These are phyloP conservation scores for Exophiala sp. DNA, from an alignment of 2,329 filamentous ascomycete genomes.

Conservation along the genomic window DNA sequence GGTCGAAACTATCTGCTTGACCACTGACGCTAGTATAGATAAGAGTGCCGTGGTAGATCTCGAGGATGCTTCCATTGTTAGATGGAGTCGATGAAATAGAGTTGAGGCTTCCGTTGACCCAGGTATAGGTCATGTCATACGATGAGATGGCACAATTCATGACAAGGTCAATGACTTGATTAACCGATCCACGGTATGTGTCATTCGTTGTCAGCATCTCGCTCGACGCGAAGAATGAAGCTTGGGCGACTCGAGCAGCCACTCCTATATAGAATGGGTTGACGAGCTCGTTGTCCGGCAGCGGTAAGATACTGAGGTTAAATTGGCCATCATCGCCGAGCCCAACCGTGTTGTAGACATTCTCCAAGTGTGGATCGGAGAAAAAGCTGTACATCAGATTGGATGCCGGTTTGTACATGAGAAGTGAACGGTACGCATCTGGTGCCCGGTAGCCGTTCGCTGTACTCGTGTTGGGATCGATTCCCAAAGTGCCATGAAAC, in stretches of 20 bases:
- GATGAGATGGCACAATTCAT: constrained; percentile 13
- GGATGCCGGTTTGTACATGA: constrained; percentile 11
- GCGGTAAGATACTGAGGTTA: constrained; percentile 4
- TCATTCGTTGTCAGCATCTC: constrained; percentile 6
- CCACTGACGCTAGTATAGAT: constrained; percentile 7
- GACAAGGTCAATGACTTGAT: constrained; percentile 9
- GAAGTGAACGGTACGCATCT: constrained; percentile 15
- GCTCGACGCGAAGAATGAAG: constrained; percentile 2
- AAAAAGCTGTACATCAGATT: constrained; percentile 18
- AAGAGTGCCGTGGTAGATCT: constrained; percentile 15
- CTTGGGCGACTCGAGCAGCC: constrained; percentile 5
- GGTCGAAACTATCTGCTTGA: not conserved
- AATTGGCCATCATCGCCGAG: constrained; percentile 4
- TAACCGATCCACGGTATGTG: not conserved
- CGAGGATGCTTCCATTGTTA: constrained; percentile 16
- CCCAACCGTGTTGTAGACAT: constrained; percentile 19
- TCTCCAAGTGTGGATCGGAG: constrained; percentile 10
- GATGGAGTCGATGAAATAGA: constrained; percentile 1
- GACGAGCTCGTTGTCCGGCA: constrained; percentile 12
- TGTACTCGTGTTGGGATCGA: constrained; percentile 4
- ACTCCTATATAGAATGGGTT: constrained; percentile 15
- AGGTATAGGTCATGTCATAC: constrained; percentile 19
- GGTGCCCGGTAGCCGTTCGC: not conserved
- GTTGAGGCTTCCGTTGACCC: constrained; percentile 4
- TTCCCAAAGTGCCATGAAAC: constrained; percentile 19